Evolutionary conservation across 805 yeast genomes (phyloP).

Genomic region (Ascoidea tarda): DNA sequence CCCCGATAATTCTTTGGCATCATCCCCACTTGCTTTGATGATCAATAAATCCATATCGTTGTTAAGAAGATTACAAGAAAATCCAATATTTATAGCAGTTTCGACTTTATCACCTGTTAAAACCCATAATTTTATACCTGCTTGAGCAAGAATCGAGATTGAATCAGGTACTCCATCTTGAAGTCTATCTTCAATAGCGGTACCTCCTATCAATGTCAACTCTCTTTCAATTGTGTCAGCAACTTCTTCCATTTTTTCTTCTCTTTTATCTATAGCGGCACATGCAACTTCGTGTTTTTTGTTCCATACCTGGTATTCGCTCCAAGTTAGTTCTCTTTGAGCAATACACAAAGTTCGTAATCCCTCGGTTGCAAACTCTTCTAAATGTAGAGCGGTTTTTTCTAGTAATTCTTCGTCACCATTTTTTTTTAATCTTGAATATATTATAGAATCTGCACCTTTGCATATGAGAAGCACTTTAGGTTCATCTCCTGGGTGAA

Average conservation of each 20-base stretch:
- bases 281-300: conserved; percentile 49
- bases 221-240: conserved; percentile 64
- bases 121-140: conserved; percentile 80
- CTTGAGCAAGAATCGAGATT: conserved; percentile 50
- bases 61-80: conserved; percentile 65
- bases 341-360: conserved; percentile 73
- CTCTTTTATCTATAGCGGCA: conserved; percentile 44
- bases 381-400: conserved; percentile 59
- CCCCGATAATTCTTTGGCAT: conserved; percentile 28
- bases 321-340: conserved; percentile 49
- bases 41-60: conserved; percentile 66
- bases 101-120: conserved; percentile 84
- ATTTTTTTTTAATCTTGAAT: conserved; percentile 42
- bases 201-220: conserved; percentile 59
- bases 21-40: conserved; percentile 34
- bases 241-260: conserved; percentile 57
- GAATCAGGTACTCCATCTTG: conserved; percentile 85
- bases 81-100: conserved; percentile 79
- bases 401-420: conserved; percentile 33
- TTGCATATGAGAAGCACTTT: conserved; percentile 60
- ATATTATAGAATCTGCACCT: conserved; percentile 77
- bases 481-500: conserved; percentile 29
- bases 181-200: conserved; percentile 75
- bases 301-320: conserved; percentile 51
- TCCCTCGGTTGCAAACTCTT: conserved; percentile 73